These are phyloP conservation scores for Sisymbrium altissimum DNA, from an alignment of 345 rosid genomes.

Conservation along the genomic window DNA sequence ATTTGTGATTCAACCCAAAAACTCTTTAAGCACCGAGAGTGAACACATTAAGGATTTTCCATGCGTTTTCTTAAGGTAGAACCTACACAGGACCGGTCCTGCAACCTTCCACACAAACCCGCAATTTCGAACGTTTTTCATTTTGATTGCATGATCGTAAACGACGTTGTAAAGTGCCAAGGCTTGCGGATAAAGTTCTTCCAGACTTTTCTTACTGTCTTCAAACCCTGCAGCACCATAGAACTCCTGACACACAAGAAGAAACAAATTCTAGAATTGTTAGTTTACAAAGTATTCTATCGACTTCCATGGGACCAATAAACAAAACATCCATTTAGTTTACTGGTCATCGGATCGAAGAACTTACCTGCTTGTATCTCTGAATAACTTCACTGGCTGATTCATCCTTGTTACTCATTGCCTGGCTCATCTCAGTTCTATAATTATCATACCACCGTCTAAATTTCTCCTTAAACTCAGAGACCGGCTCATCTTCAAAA, in stretches of 20 bases:
- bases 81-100: constrained; percentile 52
- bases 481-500: constrained; percentile 33
- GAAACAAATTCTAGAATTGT: neutral
- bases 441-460: constrained; percentile 32
- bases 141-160: constrained; percentile 41
- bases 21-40: constrained; percentile 41
- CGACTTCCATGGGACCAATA: neutral
- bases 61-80: constrained; percentile 19
- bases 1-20: constrained; percentile 28
- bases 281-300: neutral
- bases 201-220: constrained; percentile 33
- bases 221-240: constrained; percentile 52
- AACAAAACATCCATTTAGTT: neutral
- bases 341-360: neutral
- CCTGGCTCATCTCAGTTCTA: constrained; percentile 47
- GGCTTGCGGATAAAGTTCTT: constrained; percentile 51
- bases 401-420: constrained; percentile 23
- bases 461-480: constrained; percentile 36
- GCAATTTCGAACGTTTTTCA: neutral
- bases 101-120: constrained; percentile 76
- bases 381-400: constrained; percentile 35
- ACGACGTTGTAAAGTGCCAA: constrained; percentile 48
- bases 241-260: constrained; percentile 36
- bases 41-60: constrained; percentile 29
- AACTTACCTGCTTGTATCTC: constrained; percentile 57